These are phyloP conservation scores for Pythium biforme DNA, from an alignment of 352 stramenopile genomes.

Conservation along the genomic window DNA sequence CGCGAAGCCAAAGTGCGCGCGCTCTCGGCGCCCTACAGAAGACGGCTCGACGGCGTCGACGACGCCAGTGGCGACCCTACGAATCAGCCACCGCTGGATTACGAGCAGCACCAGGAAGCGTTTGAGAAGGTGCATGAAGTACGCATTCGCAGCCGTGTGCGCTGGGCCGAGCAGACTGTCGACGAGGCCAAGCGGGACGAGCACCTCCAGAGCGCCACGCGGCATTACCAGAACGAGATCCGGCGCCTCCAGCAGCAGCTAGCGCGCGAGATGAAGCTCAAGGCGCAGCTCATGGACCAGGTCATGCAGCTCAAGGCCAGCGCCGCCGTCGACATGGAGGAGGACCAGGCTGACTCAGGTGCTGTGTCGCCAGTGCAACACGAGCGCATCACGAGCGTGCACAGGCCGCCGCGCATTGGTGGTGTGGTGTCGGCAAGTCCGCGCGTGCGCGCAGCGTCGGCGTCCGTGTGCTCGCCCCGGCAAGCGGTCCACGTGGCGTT, in stretches of 20 bases:
- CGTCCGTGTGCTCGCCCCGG: conserved; percentile 30
- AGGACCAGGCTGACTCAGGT: not conserved
- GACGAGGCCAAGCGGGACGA: conserved; percentile 3
- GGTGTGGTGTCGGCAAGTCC: conserved; percentile 20
- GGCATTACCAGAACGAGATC: conserved; percentile 72
- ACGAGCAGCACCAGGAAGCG: conserved; percentile 39
- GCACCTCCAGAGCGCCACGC: conserved; percentile 40
- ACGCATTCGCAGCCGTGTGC: conserved; percentile 20
- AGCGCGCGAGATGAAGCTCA: conserved; percentile 44
- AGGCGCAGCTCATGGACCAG: conserved; percentile 45
- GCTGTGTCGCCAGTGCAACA: not conserved
- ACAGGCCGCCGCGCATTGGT: not conserved
- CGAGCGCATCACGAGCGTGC: not conserved
- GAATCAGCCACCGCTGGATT: conserved; percentile 9
- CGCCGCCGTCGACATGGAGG: not conserved
- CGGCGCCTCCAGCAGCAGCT: conserved; percentile 63
- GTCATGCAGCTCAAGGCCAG: conserved; percentile 34
- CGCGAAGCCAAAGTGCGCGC: conserved; percentile 51
- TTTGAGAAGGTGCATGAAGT: conserved; percentile 36
- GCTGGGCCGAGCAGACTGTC: not conserved
- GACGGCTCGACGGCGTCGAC: conserved; percentile 9
- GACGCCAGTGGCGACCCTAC: not conserved
- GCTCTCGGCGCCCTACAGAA: conserved; percentile 41
- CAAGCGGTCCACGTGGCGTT: not conserved
- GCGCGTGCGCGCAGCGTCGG: conserved; percentile 31